Evolutionary conservation across 2,329 filamentous ascomycete genomes (phyloP).

Genomic region (Paecilomyces fulvus): DNA sequence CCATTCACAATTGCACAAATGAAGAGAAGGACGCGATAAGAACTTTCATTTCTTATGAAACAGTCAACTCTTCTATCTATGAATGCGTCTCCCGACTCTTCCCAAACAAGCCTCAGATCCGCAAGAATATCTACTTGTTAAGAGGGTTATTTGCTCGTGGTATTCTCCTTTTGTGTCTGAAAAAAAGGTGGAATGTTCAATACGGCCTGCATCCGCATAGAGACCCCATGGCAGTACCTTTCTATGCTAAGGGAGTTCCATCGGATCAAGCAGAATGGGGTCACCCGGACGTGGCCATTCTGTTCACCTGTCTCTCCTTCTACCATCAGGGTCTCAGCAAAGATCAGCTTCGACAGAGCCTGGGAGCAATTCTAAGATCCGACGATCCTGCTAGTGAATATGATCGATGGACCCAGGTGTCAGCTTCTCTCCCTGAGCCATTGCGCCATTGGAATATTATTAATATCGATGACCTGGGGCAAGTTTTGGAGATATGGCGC

Average conservation of each 20-base stretch:
- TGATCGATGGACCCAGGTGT: conserved; percentile 39
- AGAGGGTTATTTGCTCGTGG: conserved; percentile 55
- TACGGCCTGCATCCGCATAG: conserved; percentile 52
- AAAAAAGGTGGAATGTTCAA: conserved; percentile 59
- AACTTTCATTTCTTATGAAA: conserved; percentile 23
- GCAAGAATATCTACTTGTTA: conserved; percentile 45
- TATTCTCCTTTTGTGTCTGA: conserved; percentile 51
- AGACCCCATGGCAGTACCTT: conserved; percentile 51
- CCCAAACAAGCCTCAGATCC: conserved; percentile 17
- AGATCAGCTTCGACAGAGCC: conserved; percentile 40
- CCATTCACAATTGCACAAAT: conserved; percentile 9
- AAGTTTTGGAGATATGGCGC: conserved; percentile 44
- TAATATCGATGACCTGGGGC: conserved; percentile 50
- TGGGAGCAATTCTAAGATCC: conserved; percentile 45
- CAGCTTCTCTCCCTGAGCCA: conserved; percentile 35
- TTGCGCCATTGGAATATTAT: conserved; percentile 48
- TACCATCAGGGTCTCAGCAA: conserved; percentile 54
- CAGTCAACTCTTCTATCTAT: conserved; percentile 9
- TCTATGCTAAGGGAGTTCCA: conserved; percentile 56
- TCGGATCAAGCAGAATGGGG: conserved; percentile 57
- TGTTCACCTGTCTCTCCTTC: conserved; percentile 58
- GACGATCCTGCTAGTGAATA: conserved; percentile 53
- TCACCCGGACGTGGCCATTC: conserved; percentile 58
- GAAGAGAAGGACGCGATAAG: conserved; percentile 17
- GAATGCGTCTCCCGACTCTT: conserved; percentile 21